Evolutionary conservation across 148 eudicot species (phyloP), one percentile per base, ranked within the genome.

Genomic region (Nyssa sinensis): DNA sequence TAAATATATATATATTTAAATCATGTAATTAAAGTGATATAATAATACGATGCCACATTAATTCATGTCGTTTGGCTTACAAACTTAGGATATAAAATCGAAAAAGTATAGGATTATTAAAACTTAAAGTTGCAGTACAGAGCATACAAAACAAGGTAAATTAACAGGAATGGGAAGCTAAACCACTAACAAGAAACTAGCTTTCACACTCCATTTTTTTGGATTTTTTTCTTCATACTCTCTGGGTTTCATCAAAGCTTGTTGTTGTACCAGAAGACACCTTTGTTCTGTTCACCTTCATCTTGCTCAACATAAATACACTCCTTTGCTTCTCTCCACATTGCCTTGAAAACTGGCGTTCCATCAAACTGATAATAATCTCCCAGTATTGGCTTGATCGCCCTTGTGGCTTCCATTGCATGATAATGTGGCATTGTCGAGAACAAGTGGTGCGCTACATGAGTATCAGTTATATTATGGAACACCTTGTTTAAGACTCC

Each of bases 381-480:
- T 0, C 94, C 93, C 53, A 93, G 62, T 21, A 93, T 78, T 9
- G 98, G 97, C 77, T 83, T 93, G 14, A 93, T 89, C 1, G 91
- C 97, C 77, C 86, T 89, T 3, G 96, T 93, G 2, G 98, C 98
- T 77, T 93, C 98, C 97, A 85, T 86, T 1, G 98, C 98, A 60
- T 93, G 92, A 60, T 93, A 93, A 81, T 93, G 98, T 3, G 98
- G 98, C 85, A 93, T 89, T 9, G 89, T 88, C 3, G 98, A 89
- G 88, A 93, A 80, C 75, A 93, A 71, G 74, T 93, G 98, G 79
- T 93, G 98, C 7, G 91, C 89, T 7, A 93, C 94, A 31, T 93
- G 98, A 4, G 98, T 93, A 33, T 93, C 93, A 1, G 94, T 89
- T 2, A 89, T 91, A 79, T 93, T 85, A 68, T 93, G 98, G 77